These are phyloP conservation scores for Candida maris DNA, from an alignment of 805 yeast genomes.

Conservation along the genomic window DNA sequence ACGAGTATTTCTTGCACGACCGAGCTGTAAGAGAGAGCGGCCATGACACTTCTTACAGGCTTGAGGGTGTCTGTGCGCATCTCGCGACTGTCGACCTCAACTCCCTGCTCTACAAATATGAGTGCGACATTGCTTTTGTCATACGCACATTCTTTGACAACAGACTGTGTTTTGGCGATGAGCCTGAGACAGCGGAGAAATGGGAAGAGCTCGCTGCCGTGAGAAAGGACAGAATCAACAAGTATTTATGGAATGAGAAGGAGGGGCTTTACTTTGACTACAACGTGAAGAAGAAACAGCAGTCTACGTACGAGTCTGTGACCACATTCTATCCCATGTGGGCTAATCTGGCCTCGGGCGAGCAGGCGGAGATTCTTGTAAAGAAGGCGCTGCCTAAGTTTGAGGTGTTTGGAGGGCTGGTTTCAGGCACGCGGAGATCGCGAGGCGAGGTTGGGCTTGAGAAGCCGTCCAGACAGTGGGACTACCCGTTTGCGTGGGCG, in stretches of 20 bases:
- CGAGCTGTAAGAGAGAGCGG: conserved; percentile 96
- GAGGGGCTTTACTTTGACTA: conserved; percentile 82
- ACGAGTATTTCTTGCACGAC: conserved; percentile 85
- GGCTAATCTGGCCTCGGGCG: conserved; percentile 64
- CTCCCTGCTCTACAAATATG: conserved; percentile 84
- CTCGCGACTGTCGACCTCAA: conserved; percentile 90
- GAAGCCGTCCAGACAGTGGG: conserved; percentile 96
- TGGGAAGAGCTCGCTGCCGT: conserved; percentile 61
- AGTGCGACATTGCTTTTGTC: conserved; percentile 69
- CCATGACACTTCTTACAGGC: conserved; percentile 87
- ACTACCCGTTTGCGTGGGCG: conserved; percentile 97
- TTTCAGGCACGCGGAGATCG: conserved; percentile 72
- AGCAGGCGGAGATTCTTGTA: conserved; percentile 67
- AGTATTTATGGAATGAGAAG: conserved; percentile 80
- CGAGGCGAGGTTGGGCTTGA: conserved; percentile 67
- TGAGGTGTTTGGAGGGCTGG: conserved; percentile 87
- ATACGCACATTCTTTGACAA: conserved; percentile 57
- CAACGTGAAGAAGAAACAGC: conserved; percentile 53
- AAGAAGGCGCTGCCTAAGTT: conserved; percentile 57
- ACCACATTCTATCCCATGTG: conserved; percentile 92
- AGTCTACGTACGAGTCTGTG: conserved; percentile 73
- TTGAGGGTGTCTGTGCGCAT: conserved; percentile 86
- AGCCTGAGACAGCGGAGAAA: conserved; percentile 39
- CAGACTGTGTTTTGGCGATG: conserved; percentile 39
- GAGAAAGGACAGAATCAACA: conserved; percentile 55